A percentile compares a stretch with the other conserved stretches of the same genome.
phyloP scores from a whole-genome alignment of 768 basidiomycete genomes.

The Kockovaella imperatae region DNA sequence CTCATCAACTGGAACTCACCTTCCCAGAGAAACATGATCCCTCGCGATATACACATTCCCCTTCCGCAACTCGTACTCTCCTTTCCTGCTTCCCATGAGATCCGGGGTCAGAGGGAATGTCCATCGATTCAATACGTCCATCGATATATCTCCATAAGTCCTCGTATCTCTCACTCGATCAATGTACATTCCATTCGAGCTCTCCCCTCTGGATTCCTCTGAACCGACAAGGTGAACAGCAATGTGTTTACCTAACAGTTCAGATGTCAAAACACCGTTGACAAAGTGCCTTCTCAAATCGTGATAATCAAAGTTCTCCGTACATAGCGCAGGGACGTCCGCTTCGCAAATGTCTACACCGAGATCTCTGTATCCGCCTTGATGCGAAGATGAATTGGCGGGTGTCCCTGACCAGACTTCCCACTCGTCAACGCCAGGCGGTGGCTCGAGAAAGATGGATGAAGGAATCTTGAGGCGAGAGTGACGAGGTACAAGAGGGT shows the following conservation, averaged over 20 bases:
- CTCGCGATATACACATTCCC: slow-evolving; percentile 84
- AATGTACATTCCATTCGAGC: slow-evolving; percentile 75
- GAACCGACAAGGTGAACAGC: slow-evolving; percentile 73
- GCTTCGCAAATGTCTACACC: slow-evolving; percentile 44
- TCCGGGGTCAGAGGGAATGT: slow-evolving; percentile 94
- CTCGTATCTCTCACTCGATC: slow-evolving; percentile 87
- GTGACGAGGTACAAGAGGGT: slow-evolving; percentile 28
- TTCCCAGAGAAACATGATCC: slow-evolving; percentile 70
- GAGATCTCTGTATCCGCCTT: slow-evolving; percentile 39
- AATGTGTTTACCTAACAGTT: slow-evolving; percentile 88
- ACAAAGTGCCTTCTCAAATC: slow-evolving; percentile 89
- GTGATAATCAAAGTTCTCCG: slow-evolving; percentile 96
- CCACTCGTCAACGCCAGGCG: slow-evolving; percentile 52
- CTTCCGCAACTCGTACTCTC: slow-evolving; percentile 74
- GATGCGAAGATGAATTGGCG: slow-evolving; percentile 1
- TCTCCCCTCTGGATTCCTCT: slow-evolving; percentile 12
- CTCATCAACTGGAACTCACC: slow-evolving; percentile 50
- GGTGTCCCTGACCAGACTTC: slow-evolving; percentile 74
- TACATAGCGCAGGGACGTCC: slow-evolving; percentile 89
- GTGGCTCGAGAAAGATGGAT: slow-evolving; percentile 58
- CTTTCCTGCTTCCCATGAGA: slow-evolving; percentile 73
- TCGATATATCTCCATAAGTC: slow-evolving; percentile 77
- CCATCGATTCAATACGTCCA: slow-evolving; percentile 87
- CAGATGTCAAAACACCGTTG: slow-evolving; percentile 86
- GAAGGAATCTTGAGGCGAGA: slow-evolving; percentile 29